phyloP scores from a whole-genome alignment of 73 alveolate genomes.

The Tetrahymena elliotti region DNA sequence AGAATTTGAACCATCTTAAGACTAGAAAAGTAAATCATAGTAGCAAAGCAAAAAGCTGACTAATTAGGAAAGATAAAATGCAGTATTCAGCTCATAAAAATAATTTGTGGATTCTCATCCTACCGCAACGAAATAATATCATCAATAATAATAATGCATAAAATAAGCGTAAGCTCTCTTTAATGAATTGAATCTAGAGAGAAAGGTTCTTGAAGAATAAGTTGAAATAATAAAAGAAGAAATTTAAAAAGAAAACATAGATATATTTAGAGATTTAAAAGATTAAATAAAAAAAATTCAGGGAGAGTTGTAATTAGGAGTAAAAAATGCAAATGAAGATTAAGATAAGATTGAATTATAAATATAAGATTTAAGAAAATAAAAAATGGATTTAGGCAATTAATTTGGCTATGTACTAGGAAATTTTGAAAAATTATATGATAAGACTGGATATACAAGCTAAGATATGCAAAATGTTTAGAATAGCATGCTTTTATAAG shows the following conservation, averaged over 20 bases:
- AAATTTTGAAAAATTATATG: not conserved
- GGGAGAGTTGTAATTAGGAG: not conserved
- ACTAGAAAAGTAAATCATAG: not conserved
- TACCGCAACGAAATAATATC: not conserved
- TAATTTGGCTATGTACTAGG: not conserved
- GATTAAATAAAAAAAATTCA: not conserved
- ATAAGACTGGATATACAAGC: not conserved
- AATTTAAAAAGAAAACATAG: not conserved
- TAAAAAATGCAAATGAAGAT: not conserved
- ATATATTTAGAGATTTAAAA: not conserved
- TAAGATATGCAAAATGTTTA: not conserved
- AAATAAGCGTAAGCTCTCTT: not conserved
- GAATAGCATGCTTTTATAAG: not conserved
- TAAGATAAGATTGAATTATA: not conserved
- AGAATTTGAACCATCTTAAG: not conserved
- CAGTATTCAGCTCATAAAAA: not conserved
- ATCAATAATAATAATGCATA: not conserved
- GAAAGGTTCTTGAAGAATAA: not conserved
- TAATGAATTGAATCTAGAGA: not conserved
- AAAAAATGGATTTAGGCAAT: not conserved
- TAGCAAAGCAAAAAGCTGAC: not conserved
- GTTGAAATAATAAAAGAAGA: not conserved
- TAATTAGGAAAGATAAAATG: not conserved
- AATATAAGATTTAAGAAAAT: not conserved
- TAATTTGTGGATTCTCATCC: not conserved